Conservation (phyloP, 345 rosid genomes). For the Clarkia xantiana region DNA sequence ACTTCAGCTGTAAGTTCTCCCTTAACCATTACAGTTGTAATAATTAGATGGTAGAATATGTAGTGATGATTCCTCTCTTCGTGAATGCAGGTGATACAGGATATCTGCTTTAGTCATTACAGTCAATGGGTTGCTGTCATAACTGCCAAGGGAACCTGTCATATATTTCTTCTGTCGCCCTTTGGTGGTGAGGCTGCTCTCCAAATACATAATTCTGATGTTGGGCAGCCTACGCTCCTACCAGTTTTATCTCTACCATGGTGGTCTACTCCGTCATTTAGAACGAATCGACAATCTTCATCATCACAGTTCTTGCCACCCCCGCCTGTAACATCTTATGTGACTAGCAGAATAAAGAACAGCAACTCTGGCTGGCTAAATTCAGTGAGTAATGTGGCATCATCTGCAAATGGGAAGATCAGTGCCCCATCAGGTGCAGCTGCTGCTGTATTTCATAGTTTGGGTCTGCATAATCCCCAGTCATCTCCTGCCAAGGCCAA, state of each 20-base stretch:
- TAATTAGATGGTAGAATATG: constrained; percentile 1
- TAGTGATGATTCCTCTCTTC: constrained; percentile 6
- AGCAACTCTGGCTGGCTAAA: constrained; percentile 55
- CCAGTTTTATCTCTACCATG: constrained; percentile 67
- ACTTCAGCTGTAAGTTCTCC: constrained; percentile 73
- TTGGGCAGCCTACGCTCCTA: constrained; percentile 51
- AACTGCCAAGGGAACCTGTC: constrained; percentile 83
- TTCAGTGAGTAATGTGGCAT: constrained; percentile 64
- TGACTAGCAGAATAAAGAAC: constrained; percentile 77
- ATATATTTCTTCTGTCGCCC: constrained; percentile 74
- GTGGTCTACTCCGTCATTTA: constrained; percentile 79
- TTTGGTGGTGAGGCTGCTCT: constrained; percentile 93
- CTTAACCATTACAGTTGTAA: background rate
- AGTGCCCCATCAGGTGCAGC: constrained; percentile 75
- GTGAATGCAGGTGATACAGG: constrained; percentile 67
- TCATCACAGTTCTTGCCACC: constrained; percentile 34
- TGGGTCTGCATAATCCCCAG: constrained; percentile 29
- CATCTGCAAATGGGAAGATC: constrained; percentile 54
- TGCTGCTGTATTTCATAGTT: constrained; percentile 63
- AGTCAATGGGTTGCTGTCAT: constrained; percentile 94
- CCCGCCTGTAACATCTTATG: constrained; percentile 64
- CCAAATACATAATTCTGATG: constrained; percentile 50
- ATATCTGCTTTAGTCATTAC: constrained; percentile 76
- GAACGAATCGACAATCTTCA: constrained; percentile 36
- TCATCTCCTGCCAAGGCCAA: constrained; percentile 27